Conservation (phyloP, 2,329 filamentous ascomycete genomes). For the Lomentospora prolificans region DNA sequence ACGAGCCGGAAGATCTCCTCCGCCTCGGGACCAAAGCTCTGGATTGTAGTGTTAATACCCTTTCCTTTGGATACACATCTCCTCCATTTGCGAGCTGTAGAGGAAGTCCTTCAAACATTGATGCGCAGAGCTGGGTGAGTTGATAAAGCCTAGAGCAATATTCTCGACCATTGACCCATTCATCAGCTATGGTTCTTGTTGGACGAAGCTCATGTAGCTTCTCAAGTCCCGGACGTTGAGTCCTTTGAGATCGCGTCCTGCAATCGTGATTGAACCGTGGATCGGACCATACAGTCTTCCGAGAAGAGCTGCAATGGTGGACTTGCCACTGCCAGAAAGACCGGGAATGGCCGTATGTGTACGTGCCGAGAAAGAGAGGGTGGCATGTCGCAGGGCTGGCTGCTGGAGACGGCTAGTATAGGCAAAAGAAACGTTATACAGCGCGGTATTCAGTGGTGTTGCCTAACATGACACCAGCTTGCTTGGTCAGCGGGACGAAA, state of each 20-base stretch:
- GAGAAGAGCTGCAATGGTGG: constrained; percentile 8
- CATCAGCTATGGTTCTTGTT: background rate
- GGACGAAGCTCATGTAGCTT: background rate
- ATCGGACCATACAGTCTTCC: constrained; percentile 8
- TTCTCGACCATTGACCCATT: background rate
- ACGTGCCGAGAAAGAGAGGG: constrained; percentile 5
- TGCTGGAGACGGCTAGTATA: constrained; percentile 23
- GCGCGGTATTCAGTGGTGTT: constrained; percentile 40
- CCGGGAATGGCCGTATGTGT: constrained; percentile 7
- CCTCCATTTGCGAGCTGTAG: background rate
- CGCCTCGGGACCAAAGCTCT: background rate
- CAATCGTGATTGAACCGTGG: constrained; percentile 1
- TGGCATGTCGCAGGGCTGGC: background rate
- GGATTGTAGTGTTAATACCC: background rate
- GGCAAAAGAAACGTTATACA: constrained; percentile 25
- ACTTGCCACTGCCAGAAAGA: constrained; percentile 9
- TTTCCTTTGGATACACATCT: background rate
- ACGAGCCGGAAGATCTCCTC: background rate
- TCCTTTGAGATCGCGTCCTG: constrained; percentile 15
- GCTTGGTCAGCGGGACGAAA: constrained; percentile 10
- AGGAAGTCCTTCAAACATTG: background rate
- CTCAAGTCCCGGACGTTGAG: background rate
- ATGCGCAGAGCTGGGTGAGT: background rate
- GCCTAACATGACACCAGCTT: constrained; percentile 45
- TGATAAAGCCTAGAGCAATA: background rate